Evolutionary conservation across 2,329 filamentous ascomycete genomes (phyloP).

Genomic region (Fusarium penzigii): DNA sequence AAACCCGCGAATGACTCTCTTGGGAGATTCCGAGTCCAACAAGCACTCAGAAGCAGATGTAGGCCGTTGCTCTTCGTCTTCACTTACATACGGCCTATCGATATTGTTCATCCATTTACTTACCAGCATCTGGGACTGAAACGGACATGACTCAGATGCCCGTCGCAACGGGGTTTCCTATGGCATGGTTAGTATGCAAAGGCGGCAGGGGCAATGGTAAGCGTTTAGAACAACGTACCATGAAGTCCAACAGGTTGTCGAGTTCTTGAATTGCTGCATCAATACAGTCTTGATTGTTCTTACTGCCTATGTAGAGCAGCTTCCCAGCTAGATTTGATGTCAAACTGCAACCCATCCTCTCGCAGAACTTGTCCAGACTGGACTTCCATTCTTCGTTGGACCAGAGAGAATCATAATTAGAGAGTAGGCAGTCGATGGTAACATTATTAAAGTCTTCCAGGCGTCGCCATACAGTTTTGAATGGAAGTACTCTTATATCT

Average conservation of each 20-base stretch:
- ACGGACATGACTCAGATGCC: neutral
- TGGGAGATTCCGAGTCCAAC: constrained; percentile 9
- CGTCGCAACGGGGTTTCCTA: constrained; percentile 12
- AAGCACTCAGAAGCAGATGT: neutral
- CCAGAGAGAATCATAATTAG: constrained; percentile 17
- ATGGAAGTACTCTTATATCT: constrained; percentile 9
- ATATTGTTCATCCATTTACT: neutral
- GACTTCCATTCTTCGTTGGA: neutral
- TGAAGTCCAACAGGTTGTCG: constrained; percentile 16
- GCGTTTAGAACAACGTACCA: constrained; percentile 10
- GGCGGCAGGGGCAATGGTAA: neutral
- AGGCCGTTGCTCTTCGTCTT: neutral
- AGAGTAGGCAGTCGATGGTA: constrained; percentile 15
- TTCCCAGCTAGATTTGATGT: constrained; percentile 29
- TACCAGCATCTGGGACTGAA: neutral
- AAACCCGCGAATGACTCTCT: constrained; percentile 2
- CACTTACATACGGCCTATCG: neutral
- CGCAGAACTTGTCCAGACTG: constrained; percentile 14
- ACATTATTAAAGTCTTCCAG: constrained; percentile 14
- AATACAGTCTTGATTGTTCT: constrained; percentile 6
- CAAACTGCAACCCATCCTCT: constrained; percentile 20
- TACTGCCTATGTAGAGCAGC: constrained; percentile 32
- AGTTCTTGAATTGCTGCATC: constrained; percentile 20
- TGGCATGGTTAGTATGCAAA: constrained; percentile 9
- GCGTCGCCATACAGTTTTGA: constrained; percentile 30